Evolutionary conservation across 129 eudicot genomes (phyloP), one percentile per base, ranked within the genome.

Genomic region (Artemisia annua): DNA sequence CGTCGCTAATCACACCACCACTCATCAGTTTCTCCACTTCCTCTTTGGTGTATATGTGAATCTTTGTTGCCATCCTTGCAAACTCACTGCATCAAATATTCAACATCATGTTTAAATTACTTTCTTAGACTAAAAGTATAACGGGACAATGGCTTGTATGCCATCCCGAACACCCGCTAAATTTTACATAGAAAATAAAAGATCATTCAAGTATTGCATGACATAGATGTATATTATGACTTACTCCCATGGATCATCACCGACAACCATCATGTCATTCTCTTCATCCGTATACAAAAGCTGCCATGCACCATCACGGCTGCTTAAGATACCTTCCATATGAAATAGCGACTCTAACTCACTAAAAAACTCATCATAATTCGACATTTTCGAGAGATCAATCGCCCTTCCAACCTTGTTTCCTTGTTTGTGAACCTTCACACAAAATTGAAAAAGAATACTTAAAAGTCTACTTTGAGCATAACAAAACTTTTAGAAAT

Each of bases 231-330:
- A 32, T 22, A 15, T 15, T 57, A 26, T 11, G 12, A 72, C 96
- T 89, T 84, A 92, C 98, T 80, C 75, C 96, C 96, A 92, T 55
- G 98, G 96, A 72, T 92, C 96, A 44, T 92, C 96, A 35, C 98
- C 98, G 0, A 87, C 92, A 52, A 92, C 96, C 98, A 92, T 92
- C 92, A 92, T 85, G 74, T 92, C 98, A 63, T 89, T 87, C 79
- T 92, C 98, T 72, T 85, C 91, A 63, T 92, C 98, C 0, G 98
- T 87, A 79, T 83, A 92, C 81, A 92, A 60, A 15, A 92, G 79
- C 62, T 78, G 80, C 96, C 96, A 92, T 52, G 85, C 96, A 46
- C 87, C 78, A 30, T 78, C 81, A 8, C 85, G 95, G 61, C 82
- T 82, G 56, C 76, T 80, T 13, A 89, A 76, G 71, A 85, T 82